Conservation (phyloP, 768 basidiomycete genomes). For the Phlegmacium glaucopus region DNA sequence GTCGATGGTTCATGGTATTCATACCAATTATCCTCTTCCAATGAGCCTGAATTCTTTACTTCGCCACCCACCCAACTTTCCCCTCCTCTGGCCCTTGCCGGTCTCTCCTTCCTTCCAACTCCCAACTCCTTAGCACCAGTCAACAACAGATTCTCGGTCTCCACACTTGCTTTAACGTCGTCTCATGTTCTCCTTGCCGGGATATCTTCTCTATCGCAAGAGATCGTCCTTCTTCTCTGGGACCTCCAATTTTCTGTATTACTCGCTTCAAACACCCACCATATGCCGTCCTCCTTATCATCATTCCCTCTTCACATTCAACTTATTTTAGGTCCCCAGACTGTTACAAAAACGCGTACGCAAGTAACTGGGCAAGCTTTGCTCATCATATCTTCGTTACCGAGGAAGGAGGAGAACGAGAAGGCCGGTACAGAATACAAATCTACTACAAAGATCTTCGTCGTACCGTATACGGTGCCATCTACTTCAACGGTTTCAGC, state of each 20-base stretch:
- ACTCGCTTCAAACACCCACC: slow-evolving; percentile 48
- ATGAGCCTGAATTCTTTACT: slow-evolving; percentile 10
- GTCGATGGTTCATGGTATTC: slow-evolving; percentile 41
- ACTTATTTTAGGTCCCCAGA: slow-evolving; percentile 16
- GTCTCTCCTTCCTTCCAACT: slow-evolving; percentile 25
- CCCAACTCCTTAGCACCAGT: slow-evolving; percentile 16
- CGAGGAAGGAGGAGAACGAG: slow-evolving; percentile 7
- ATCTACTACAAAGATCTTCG: slow-evolving; percentile 50
- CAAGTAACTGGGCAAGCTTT: slow-evolving; percentile 42
- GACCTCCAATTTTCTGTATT: slow-evolving; percentile 67
- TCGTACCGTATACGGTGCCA: slow-evolving; percentile 55
- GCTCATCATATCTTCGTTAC: slow-evolving; percentile 43
- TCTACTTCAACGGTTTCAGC: slow-evolving; percentile 56
- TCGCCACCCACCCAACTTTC: slow-evolving; percentile 6
- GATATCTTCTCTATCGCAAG: slow-evolving; percentile 26
- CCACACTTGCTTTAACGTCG: slow-evolving; percentile 49
- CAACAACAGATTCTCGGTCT: slow-evolving; percentile 19
- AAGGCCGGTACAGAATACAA: slow-evolving; percentile 17
- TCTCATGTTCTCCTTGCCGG: slow-evolving; percentile 56
- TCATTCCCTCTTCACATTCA: slow-evolving; percentile 19
- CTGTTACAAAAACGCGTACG: slow-evolving; percentile 8
- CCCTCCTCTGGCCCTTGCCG: slow-evolving; percentile 27
- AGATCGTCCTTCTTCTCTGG: slow-evolving; percentile 60
- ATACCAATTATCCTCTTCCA: slow-evolving; percentile 25
- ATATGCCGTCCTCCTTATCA: slow-evolving; percentile 44